Evolutionary conservation across 2,329 filamentous ascomycete genomes (phyloP).

Genomic region (Bipolaris cookei): DNA sequence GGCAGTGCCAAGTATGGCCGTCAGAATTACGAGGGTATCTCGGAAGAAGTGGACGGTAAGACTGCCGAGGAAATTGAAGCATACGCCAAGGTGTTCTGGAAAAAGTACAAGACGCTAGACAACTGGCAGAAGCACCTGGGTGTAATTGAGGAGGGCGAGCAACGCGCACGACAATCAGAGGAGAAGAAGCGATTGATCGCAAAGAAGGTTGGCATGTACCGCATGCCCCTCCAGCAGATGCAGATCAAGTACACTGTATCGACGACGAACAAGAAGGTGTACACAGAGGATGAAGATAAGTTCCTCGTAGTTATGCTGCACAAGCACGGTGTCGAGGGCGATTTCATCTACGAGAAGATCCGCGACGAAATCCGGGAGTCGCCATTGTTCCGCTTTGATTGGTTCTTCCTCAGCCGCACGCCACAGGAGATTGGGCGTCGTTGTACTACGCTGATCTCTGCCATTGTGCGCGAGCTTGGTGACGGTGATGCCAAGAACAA

Average conservation of each 20-base stretch:
- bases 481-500: slow-evolving; percentile 65
- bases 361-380: slow-evolving; percentile 96
- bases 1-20: slow-evolving; percentile 92
- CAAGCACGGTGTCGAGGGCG: slow-evolving; percentile 88
- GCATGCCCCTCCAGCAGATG: slow-evolving; percentile 95
- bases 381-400: slow-evolving; percentile 95
- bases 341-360: slow-evolving; percentile 89
- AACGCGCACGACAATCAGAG: slow-evolving; percentile 84
- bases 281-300: slow-evolving; percentile 96
- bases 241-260: slow-evolving; percentile 99
- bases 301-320: slow-evolving; percentile 94
- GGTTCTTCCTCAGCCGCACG: slow-evolving; percentile 97
- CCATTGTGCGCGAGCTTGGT: slow-evolving; percentile 94
- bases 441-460: slow-evolving; percentile 92
- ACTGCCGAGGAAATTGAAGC: slow-evolving; percentile 81
- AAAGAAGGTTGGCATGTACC: slow-evolving; percentile 95
- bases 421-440: slow-evolving; percentile 90
- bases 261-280: slow-evolving; percentile 99
- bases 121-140: slow-evolving; percentile 90
- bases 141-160: slow-evolving; percentile 90
- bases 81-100: slow-evolving; percentile 96
- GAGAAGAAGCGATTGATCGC: slow-evolving; percentile 91
- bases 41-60: slow-evolving; percentile 91
- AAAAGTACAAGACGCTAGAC: slow-evolving; percentile 86
- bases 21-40: slow-evolving; percentile 81